These are phyloP conservation scores for Fagopyrum homotropicum DNA, from an alignment of 148 eudicot species.

Conservation along the genomic window DNA sequence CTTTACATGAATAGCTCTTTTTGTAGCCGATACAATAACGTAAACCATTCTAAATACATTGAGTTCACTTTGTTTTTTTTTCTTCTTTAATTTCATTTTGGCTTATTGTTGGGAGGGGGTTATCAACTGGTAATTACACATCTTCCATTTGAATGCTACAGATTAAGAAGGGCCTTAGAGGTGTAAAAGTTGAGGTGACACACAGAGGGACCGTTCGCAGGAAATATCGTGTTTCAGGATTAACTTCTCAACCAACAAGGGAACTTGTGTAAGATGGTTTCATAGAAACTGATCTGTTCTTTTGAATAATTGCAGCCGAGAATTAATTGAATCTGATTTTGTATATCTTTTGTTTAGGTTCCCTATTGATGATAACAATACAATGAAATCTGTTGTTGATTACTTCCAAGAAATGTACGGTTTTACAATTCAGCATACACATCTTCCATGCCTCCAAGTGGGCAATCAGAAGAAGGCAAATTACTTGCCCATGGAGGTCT, in stretches of 20 bases:
- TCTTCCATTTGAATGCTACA: constrained; percentile 16
- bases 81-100: background rate
- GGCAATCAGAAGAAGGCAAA: constrained; percentile 83
- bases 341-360: constrained; percentile 31
- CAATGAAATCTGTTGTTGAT: constrained; percentile 69
- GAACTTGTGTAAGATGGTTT: constrained; percentile 50
- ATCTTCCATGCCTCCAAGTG: constrained; percentile 76
- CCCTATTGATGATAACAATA: constrained; percentile 59
- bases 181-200: constrained; percentile 73
- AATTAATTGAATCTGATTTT: background rate
- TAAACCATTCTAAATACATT: background rate
- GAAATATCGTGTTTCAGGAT: constrained; percentile 64
- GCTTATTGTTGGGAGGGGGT: background rate
- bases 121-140: background rate
- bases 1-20: background rate
- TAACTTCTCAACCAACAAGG: constrained; percentile 69
- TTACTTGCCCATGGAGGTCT: constrained; percentile 73
- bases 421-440: constrained; percentile 55
- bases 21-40: background rate
- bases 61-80: background rate
- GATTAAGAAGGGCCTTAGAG: constrained; percentile 67
- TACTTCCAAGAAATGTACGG: constrained; percentile 77
- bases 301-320: background rate
- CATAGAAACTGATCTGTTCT: background rate
- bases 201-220: constrained; percentile 59